A percentile compares a stretch with the other conserved stretches of the same genome.
phyloP scores from a whole-genome alignment of 1,284 basidiomycete genomes.

The Ceratobasidium theobromae region DNA sequence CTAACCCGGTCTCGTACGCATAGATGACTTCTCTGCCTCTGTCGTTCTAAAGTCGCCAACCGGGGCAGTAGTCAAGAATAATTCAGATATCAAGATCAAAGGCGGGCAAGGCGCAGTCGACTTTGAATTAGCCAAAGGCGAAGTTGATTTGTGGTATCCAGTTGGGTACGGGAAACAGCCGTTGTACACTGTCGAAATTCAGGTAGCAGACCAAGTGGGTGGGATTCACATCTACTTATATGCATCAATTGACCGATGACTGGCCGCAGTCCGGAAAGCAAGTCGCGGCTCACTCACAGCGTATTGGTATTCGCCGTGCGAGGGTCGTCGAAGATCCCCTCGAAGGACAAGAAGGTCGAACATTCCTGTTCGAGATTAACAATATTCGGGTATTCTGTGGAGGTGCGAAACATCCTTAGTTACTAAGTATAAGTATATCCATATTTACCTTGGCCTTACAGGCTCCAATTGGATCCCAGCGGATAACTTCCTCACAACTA shows the following conservation, averaged over 20 bases:
- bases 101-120: slow-evolving; percentile 47
- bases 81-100: slow-evolving; percentile 44
- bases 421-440: not conserved
- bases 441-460: slow-evolving; percentile 38
- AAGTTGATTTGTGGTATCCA: slow-evolving; percentile 79
- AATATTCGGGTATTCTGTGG: slow-evolving; percentile 85
- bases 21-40: slow-evolving; percentile 42
- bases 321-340: slow-evolving; percentile 74
- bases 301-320: slow-evolving; percentile 72
- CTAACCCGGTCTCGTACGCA: not conserved
- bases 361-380: slow-evolving; percentile 88
- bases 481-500: slow-evolving; percentile 80
- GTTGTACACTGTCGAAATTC: slow-evolving; percentile 64
- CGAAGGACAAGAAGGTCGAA: slow-evolving; percentile 62
- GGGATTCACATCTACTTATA: not conserved
- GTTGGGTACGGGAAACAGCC: slow-evolving; percentile 80
- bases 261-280: slow-evolving; percentile 53
- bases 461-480: slow-evolving; percentile 93
- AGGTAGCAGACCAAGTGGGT: slow-evolving; percentile 55
- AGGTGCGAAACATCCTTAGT: slow-evolving; percentile 46
- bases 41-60: slow-evolving; percentile 54
- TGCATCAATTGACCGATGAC: slow-evolving; percentile 40
- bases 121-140: slow-evolving; percentile 57
- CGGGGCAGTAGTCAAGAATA: slow-evolving; percentile 45
- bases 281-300: slow-evolving; percentile 48